Base-by-base conservation (phyloP, 139 green algal genomes). In the Axilococcus clingmanii region DNA sequence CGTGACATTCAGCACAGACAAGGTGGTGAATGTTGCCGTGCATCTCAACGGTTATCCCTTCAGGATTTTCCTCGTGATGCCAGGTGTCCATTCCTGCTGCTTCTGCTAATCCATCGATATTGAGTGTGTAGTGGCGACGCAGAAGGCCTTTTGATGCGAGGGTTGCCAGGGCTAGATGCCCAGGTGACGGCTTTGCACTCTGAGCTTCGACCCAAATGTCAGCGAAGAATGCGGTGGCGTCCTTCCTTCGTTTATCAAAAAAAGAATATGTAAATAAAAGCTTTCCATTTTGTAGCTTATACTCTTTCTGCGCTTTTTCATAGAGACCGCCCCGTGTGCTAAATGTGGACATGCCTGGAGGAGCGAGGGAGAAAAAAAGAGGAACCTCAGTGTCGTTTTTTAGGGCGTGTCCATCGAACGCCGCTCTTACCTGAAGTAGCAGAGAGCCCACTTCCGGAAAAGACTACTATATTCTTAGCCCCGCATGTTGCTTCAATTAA, bases 331-430 rank as follows among this genome's bases (percentile, higher is more conserved):
- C 80, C 15, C 68, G 72, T 0, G 81, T 90, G 54, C 52, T 83
- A 66, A 95, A 95, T 24, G 86, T 95, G 3, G 80, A 90, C 80
- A 94, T 91, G 48, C 86, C 86, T n/a, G n/a, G n/a, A n/a, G n/a
- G n/a, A n/a, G n/a, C n/a, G n/a, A n/a, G n/a, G n/a, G n/a, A n/a
- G n/a, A n/a, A n/a, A n/a, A 86, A 73, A 23, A 8, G 4, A 36
- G 7, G 47, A 17, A 19, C 4, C 15, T 7, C 38, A 25, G 3
- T 16, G 33, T 6, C 12, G 27, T 5, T 15, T 35, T 38, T 33
- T 19, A 5, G n/a, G 4, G 19, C 22, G 31, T 4, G 25, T n/a
- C 7, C 15, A 7, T 4, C 9, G 28, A 59, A 3, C 42, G 90
- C 82, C 82, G n/a, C n/a, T n/a, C n/a, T n/a, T n/a, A n/a, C n/a